Conservation (phyloP, 2,329 filamentous ascomycete species). For the Xylariaceae sp. region DNA sequence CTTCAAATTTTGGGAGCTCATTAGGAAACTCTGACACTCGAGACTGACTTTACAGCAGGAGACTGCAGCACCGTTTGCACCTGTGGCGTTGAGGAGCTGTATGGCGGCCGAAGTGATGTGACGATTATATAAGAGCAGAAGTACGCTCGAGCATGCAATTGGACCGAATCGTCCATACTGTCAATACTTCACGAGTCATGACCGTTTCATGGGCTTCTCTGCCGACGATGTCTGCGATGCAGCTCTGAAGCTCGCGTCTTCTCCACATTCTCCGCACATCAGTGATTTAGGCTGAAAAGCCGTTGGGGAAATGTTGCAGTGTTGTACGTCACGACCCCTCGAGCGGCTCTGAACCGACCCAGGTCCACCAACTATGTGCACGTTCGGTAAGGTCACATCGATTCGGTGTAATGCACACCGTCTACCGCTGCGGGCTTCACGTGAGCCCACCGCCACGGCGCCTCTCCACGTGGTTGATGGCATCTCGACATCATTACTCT, state of each 20-base stretch:
- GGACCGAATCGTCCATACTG: too few relatives aligned
- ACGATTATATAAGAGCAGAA: background rate
- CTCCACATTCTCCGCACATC: background rate
- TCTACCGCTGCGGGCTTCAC: background rate
- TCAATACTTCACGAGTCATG: too few relatives aligned
- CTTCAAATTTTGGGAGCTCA: too few relatives aligned
- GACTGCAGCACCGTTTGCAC: constrained; percentile 24
- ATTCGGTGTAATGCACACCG: background rate
- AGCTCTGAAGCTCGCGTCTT: background rate
- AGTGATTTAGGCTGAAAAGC: background rate
- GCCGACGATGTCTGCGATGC: too few relatives aligned
- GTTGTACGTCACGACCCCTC: background rate
- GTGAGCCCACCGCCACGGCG: background rate
- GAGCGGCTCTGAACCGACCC: background rate
- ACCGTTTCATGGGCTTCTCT: too few relatives aligned
- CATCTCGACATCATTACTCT: too few relatives aligned
- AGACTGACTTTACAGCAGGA: too few relatives aligned
- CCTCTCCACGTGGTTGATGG: too few relatives aligned
- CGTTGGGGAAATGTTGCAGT: background rate
- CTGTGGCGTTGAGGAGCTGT: constrained; percentile 23
- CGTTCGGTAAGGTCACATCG: background rate
- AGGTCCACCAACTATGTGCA: background rate
- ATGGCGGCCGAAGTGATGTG: constrained; percentile 2
- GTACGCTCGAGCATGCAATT: too few relatives aligned
- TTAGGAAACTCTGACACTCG: too few relatives aligned